A percentile compares a stretch with the other conserved stretches of the same genome.
Conservation (phyloP, 176 grass and related monocot genomes). For the Carex pumila region DNA sequence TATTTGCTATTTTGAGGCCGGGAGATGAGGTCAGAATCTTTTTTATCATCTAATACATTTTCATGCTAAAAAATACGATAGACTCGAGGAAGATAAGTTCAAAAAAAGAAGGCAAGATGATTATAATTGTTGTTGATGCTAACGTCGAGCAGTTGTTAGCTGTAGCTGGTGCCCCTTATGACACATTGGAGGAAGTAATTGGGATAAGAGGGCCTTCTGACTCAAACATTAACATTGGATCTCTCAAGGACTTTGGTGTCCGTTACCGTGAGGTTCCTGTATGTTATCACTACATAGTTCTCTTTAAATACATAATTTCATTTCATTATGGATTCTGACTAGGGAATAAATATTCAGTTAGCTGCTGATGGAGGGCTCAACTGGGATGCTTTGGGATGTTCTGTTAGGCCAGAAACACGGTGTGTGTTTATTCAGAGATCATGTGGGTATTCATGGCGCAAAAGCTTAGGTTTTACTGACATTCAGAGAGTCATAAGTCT, state of each 20-base stretch:
- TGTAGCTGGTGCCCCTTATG: constrained; percentile 68
- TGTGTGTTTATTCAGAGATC: constrained; percentile 87
- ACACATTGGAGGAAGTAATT: constrained; percentile 87
- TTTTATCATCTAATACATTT: background rate
- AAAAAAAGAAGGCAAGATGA: background rate
- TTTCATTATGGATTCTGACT: background rate
- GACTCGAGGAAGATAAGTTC: background rate
- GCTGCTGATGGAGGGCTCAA: constrained; percentile 66
- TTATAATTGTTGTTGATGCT: background rate
- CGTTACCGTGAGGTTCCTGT: constrained; percentile 68
- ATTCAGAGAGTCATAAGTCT: constrained; percentile 53
- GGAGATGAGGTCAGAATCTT: constrained; percentile 53
- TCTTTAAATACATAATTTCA: background rate
- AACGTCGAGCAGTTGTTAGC: constrained; percentile 57
- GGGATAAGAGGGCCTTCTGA: constrained; percentile 59
- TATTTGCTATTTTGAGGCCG: constrained; percentile 80
- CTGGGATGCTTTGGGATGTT: constrained; percentile 51
- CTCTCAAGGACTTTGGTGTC: constrained; percentile 85
- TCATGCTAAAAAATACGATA: background rate
- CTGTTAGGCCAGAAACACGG: constrained; percentile 53
- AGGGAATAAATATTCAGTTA: constrained; percentile 38
- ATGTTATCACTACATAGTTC: background rate
- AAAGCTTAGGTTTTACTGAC: constrained; percentile 52
- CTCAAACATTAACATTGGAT: constrained; percentile 37
- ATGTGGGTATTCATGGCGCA: constrained; percentile 83